These are phyloP conservation scores for Penicillium simplicissimum DNA, from an alignment of 495 filamentous ascomycete species.

Conservation along the genomic window DNA sequence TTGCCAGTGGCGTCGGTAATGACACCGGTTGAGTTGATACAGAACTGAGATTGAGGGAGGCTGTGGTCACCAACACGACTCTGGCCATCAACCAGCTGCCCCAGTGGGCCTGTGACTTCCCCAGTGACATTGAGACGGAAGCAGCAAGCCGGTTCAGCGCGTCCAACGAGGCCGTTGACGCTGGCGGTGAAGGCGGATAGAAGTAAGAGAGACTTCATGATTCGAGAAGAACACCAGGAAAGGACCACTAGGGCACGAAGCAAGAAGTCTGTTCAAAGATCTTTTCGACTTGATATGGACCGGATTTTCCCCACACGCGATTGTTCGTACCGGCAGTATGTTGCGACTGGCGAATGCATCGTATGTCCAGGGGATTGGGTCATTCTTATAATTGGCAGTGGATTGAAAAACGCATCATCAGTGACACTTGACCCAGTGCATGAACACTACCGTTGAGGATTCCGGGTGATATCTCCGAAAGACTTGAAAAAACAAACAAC, in stretches of 20 bases:
- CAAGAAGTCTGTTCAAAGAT: neutral
- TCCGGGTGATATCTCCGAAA: conserved; percentile 16
- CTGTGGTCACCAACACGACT: conserved; percentile 49
- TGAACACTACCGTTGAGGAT: neutral
- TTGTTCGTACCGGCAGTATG: neutral
- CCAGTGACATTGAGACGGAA: conserved; percentile 53
- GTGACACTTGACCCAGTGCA: neutral
- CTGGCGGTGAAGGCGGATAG: conserved; percentile 42
- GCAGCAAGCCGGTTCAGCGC: conserved; percentile 46
- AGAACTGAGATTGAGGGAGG: conserved; percentile 41
- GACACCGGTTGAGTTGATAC: conserved; percentile 47
- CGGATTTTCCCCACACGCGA: neutral
- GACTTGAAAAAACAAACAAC: conserved; percentile 13
- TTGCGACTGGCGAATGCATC: neutral
- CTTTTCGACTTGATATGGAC: neutral
- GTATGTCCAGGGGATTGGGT: neutral
- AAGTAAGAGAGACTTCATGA: conserved; percentile 38
- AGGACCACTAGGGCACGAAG: conserved; percentile 15
- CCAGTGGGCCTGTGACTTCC: conserved; percentile 48
- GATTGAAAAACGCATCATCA: conserved; percentile 13
- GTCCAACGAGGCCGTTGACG: conserved; percentile 42
- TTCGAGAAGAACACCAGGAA: conserved; percentile 7
- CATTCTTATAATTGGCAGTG: conserved; percentile 22
- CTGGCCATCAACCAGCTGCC: conserved; percentile 57
- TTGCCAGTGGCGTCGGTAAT: conserved; percentile 55